Percentiles rank a stretch among this genome's conserved stretches.
phyloP scores from a whole-genome alignment of 768 basidiomycete genomes.

The Mycena galopus region DNA sequence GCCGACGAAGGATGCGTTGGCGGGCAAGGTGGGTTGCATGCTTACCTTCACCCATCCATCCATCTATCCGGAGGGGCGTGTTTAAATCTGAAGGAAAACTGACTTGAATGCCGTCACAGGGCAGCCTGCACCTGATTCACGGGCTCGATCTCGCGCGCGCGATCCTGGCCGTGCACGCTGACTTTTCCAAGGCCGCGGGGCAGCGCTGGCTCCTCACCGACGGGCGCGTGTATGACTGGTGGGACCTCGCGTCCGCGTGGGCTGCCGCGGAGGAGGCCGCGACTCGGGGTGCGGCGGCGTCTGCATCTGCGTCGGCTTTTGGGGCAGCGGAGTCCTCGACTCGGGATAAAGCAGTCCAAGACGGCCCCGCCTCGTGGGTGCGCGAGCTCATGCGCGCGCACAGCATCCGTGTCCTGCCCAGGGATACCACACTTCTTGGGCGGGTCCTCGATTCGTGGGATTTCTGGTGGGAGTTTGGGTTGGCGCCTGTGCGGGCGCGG shows the following conservation, averaged over 20 bases:
- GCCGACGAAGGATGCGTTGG: conserved; percentile 66
- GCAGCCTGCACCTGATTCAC: conserved; percentile 73
- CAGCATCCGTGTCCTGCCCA: neutral
- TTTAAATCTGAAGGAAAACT: too few relatives aligned
- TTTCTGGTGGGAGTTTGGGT: neutral
- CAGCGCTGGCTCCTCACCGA: conserved; percentile 71
- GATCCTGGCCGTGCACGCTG: conserved; percentile 67
- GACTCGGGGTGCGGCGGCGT: too few relatives aligned
- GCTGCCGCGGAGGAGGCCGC: conserved; percentile 43
- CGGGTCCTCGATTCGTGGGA: neutral
- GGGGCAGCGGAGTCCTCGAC: too few relatives aligned
- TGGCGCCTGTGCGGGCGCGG: neutral
- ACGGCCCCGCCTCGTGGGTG: neutral
- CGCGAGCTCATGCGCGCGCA: neutral
- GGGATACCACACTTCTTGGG: neutral
- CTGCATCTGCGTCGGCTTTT: too few relatives aligned
- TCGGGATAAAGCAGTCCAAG: too few relatives aligned
- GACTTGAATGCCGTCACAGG: too few relatives aligned
- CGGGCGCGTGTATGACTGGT: conserved; percentile 74
- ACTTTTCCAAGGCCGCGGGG: conserved; percentile 59
- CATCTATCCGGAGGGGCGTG: conserved; percentile 56
- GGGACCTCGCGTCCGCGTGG: conserved; percentile 74
- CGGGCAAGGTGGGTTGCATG: conserved; percentile 55
- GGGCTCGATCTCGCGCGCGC: conserved; percentile 71
- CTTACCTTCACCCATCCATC: neutral